Conservation (phyloP, 495 filamentous ascomycete genomes). For the Neurospora sublineolata region DNA sequence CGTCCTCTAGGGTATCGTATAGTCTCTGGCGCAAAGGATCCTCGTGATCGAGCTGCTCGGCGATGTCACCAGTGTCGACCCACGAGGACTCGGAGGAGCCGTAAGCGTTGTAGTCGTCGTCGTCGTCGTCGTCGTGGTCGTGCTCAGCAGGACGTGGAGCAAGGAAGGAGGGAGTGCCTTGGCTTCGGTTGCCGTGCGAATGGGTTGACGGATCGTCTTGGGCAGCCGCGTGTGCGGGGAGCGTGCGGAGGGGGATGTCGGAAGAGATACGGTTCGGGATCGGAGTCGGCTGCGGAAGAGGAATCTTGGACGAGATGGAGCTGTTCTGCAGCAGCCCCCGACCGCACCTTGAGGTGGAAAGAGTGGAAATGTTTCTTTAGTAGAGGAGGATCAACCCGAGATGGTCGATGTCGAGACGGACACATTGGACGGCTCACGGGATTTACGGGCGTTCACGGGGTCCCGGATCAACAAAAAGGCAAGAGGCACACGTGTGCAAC, state of each 20-base stretch:
- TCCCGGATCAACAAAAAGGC: background rate
- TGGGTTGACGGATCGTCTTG: slow-evolving; percentile 13
- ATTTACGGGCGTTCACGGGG: background rate
- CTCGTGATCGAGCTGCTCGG: slow-evolving; percentile 76
- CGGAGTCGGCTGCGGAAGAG: slow-evolving; percentile 28
- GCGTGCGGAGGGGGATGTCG: slow-evolving; percentile 51
- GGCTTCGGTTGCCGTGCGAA: background rate
- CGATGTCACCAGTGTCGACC: slow-evolving; percentile 89
- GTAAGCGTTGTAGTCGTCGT: slow-evolving; percentile 21
- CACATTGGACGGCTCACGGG: background rate
- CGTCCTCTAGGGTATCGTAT: slow-evolving; percentile 49
- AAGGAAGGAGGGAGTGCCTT: background rate
- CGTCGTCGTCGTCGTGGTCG: slow-evolving; percentile 14
- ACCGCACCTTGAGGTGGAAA: slow-evolving; percentile 21
- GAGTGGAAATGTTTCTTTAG: slow-evolving; percentile 5
- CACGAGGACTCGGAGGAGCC: slow-evolving; percentile 62
- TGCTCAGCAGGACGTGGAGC: slow-evolving; percentile 6
- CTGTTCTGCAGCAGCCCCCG: slow-evolving; percentile 50
- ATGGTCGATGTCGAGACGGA: slow-evolving; percentile 1
- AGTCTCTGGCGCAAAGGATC: slow-evolving; percentile 61
- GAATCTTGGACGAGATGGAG: slow-evolving; percentile 47
- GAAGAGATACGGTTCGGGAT: slow-evolving; percentile 38
- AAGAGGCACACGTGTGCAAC: background rate
- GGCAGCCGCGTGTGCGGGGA: slow-evolving; percentile 28
- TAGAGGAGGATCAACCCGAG: background rate